These are phyloP conservation scores for Xylaria hypoxylon DNA, from an alignment of 2,329 filamentous ascomycete genomes.

Conservation along the genomic window DNA sequence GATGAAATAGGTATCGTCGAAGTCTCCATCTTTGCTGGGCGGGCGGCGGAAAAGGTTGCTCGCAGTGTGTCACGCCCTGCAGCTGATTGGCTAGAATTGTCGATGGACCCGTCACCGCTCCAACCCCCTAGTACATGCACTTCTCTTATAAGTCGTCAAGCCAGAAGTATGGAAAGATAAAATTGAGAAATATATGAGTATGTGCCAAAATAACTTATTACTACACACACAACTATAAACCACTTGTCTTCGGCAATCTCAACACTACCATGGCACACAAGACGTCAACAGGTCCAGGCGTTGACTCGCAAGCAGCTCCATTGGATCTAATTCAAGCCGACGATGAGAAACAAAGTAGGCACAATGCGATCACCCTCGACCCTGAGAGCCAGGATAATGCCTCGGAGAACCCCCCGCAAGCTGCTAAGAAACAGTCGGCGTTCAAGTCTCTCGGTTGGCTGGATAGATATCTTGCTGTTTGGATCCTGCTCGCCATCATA, in stretches of 20 bases:
- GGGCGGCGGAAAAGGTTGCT: conserved; percentile 14
- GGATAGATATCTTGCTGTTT: conserved; percentile 73
- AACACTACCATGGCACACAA: conserved; percentile 21
- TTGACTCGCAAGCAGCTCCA: neutral
- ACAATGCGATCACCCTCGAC: conserved; percentile 17
- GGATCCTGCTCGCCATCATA: conserved; percentile 84
- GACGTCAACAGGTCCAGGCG: neutral
- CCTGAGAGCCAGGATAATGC: conserved; percentile 32
- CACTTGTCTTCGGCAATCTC: neutral
- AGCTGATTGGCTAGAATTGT: conserved; percentile 42
- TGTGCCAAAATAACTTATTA: neutral
- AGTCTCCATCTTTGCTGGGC: conserved; percentile 16
- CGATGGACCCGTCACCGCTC: neutral
- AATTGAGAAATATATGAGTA: neutral
- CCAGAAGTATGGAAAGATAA: neutral
- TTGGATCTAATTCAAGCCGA: neutral
- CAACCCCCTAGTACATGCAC: neutral
- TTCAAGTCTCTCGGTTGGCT: conserved; percentile 69
- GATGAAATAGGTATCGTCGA: neutral
- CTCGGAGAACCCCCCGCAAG: neutral
- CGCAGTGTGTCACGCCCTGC: conserved; percentile 40
- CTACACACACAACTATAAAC: neutral
- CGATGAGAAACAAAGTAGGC: conserved; percentile 15
- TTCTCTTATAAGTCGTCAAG: conserved; percentile 22
- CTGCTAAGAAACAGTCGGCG: conserved; percentile 51